Conservation (phyloP, 495 filamentous ascomycete species). For the Penicillium roqueforti region DNA sequence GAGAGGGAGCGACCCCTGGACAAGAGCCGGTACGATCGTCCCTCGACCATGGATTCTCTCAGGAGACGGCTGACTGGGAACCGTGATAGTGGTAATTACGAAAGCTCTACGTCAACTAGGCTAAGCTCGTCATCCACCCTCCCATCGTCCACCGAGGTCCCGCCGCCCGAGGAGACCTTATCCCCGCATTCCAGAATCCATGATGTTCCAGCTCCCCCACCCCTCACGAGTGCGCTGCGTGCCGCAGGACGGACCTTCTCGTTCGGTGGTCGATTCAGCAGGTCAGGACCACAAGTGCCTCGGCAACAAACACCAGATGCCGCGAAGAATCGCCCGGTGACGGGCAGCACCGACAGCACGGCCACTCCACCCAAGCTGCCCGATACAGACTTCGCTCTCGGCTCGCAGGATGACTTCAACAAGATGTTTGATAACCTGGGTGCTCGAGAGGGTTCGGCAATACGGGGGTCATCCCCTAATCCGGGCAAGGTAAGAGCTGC, state of each 20-base stretch:
- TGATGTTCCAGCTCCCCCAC: slow-evolving; percentile 54
- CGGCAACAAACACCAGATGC: slow-evolving; percentile 41
- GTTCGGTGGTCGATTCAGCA: slow-evolving; percentile 51
- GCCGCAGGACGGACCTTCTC: slow-evolving; percentile 72
- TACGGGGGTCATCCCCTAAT: slow-evolving; percentile 24
- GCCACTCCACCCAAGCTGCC: slow-evolving; percentile 66
- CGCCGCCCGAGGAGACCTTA: slow-evolving; percentile 51
- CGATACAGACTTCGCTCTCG: slow-evolving; percentile 52
- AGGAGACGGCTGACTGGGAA: slow-evolving; percentile 32
- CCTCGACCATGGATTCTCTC: slow-evolving; percentile 18
- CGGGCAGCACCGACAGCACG: slow-evolving; percentile 59
- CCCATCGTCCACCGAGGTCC: slow-evolving; percentile 65
- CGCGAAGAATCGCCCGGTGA: slow-evolving; percentile 43
- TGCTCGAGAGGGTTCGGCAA: slow-evolving; percentile 48
- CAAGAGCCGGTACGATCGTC: slow-evolving; percentile 40
- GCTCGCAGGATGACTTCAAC: slow-evolving; percentile 56
- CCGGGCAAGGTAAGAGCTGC: slow-evolving; percentile 20
- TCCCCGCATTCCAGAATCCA: slow-evolving; percentile 47
- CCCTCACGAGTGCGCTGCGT: slow-evolving; percentile 50
- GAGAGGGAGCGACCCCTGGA: slow-evolving; percentile 31
- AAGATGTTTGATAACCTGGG: slow-evolving; percentile 62
- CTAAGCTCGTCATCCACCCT: slow-evolving; percentile 70
- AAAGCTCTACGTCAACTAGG: slow-evolving; percentile 59
- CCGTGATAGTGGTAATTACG: slow-evolving; percentile 60
- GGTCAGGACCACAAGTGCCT: slow-evolving; percentile 36